Conservation (phyloP, 139 green algal species). For the Dunaliella primolecta region DNA sequence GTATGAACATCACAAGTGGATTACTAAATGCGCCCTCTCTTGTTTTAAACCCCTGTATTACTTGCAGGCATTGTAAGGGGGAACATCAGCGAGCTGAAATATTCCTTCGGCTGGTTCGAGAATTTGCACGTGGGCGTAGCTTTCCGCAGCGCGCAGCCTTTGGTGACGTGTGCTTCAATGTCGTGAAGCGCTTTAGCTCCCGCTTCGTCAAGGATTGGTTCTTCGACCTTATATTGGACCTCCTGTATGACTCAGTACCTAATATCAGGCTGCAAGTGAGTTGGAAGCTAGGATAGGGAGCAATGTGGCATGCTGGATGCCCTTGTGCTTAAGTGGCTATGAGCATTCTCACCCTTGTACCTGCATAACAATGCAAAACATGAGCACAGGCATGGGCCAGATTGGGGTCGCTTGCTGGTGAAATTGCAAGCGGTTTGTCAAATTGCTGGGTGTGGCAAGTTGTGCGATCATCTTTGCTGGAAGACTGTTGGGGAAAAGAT, state of each 20-base stretch:
- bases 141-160: conserved; percentile 49
- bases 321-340: neutral
- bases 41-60: no score
- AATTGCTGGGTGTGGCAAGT: no score
- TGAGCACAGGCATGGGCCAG: neutral
- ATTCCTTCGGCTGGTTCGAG: conserved; percentile 52
- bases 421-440: no score
- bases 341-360: no score
- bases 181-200: conserved; percentile 46
- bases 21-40: no score
- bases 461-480: no score
- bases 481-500: no score
- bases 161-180: conserved; percentile 42
- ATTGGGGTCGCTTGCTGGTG: neutral
- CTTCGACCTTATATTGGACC: conserved; percentile 45
- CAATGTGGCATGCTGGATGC: neutral
- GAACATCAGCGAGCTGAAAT: conserved; percentile 55
- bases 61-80: conserved; percentile 22
- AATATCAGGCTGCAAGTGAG: conserved; percentile 57
- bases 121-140: conserved; percentile 49
- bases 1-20: no score
- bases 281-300: neutral
- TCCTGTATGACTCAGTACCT: conserved; percentile 63
- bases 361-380: no score
- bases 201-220: conserved; percentile 51